phyloP scores from a whole-genome alignment of 768 basidiomycete species.

The Auricularia auricula-judae region DNA sequence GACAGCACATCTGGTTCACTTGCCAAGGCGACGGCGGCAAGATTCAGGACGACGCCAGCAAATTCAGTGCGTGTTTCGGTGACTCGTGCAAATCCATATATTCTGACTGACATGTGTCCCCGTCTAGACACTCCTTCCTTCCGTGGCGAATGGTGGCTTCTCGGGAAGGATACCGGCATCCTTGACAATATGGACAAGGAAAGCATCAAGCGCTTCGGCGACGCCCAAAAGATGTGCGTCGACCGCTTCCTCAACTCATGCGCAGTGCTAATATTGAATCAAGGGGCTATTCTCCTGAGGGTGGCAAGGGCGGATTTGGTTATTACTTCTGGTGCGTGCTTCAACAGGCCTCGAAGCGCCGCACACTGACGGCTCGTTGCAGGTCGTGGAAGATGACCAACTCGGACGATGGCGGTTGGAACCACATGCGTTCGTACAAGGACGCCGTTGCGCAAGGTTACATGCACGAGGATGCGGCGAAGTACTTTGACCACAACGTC shows the following conservation, averaged over 20 bases:
- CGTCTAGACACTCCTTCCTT: neutral
- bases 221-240: neutral
- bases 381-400: constrained; percentile 1
- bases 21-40: neutral
- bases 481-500: neutral
- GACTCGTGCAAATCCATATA: neutral
- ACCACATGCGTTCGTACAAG: constrained; percentile 1
- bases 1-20: neutral
- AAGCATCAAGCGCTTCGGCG: constrained; percentile 1
- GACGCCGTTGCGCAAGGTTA: neutral
- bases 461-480: neutral
- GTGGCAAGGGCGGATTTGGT: neutral
- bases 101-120: neutral
- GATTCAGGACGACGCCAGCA: neutral
- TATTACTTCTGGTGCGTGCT: neutral
- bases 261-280: too few relatives aligned
- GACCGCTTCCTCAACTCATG: too few relatives aligned
- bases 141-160: neutral
- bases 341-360: too few relatives aligned
- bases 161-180: neutral
- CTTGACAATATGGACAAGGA: neutral
- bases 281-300: neutral
- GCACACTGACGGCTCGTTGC: too few relatives aligned
- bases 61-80: neutral
- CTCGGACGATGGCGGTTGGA: neutral